phyloP scores from a whole-genome alignment of 2,329 filamentous ascomycete species.

The Thermothelomyces thermophilus region DNA sequence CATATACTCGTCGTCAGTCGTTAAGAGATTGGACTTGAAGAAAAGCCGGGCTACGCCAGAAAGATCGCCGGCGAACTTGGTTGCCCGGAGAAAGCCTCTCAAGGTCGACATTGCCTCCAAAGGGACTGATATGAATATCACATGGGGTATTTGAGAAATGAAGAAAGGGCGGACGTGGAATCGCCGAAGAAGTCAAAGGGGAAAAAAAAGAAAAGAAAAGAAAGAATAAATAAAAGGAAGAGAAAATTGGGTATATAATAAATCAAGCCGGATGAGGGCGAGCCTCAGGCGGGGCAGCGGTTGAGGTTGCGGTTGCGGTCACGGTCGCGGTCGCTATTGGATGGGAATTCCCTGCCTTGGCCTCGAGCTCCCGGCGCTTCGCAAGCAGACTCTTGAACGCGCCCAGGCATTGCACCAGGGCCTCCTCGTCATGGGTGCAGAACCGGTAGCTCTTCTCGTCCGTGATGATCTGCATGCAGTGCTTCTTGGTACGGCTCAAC shows the following conservation, averaged over 20 bases:
- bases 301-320: slow-evolving; percentile 5
- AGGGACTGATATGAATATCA: no score
- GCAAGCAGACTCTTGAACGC: slow-evolving; percentile 81
- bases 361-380: slow-evolving; percentile 58
- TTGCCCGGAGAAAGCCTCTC: no score
- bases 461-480: slow-evolving; percentile 88
- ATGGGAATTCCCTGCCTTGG: slow-evolving; percentile 36
- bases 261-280: no score
- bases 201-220: neutral
- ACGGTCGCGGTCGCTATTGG: neutral
- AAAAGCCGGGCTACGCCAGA: neutral
- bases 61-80: no score
- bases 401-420: slow-evolving; percentile 75
- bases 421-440: slow-evolving; percentile 73
- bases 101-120: no score
- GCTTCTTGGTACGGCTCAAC: slow-evolving; percentile 72
- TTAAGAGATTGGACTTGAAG: slow-evolving; percentile 2
- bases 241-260: no score
- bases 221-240: neutral
- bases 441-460: slow-evolving; percentile 82
- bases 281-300: slow-evolving; percentile 1
- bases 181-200: no score
- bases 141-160: no score
- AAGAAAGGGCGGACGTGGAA: neutral
- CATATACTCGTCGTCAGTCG: slow-evolving; percentile 8